A percentile compares a stretch with the other conserved stretches of the same genome.
These are phyloP conservation scores for Zygoascus sp. DNA, from an alignment of 1,139 yeast genomes.

Conservation along the genomic window DNA sequence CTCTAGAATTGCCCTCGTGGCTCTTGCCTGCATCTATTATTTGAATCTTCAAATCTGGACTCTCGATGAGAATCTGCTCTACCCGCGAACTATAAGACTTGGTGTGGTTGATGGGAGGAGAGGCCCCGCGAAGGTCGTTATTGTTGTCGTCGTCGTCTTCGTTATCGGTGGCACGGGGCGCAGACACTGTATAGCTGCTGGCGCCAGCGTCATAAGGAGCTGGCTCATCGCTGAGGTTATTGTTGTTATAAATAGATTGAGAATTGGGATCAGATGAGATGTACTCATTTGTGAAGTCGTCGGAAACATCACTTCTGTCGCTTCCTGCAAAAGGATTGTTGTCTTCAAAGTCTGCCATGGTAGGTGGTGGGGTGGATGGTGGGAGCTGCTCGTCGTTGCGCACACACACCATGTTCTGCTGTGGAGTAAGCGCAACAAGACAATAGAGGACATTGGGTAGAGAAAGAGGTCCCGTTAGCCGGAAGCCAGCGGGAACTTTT, in stretches of 20 bases:
- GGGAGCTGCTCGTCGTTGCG: no score
- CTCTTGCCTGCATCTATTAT: constrained; percentile 77
- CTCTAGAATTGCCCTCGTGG: constrained; percentile 67
- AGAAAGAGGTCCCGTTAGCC: no score
- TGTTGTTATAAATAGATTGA: neutral
- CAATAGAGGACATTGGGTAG: no score
- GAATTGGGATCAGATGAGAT: neutral
- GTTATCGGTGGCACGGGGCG: constrained; percentile 3
- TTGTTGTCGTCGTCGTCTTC: neutral
- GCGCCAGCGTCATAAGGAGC: neutral
- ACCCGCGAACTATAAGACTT: constrained; percentile 34
- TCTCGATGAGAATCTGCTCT: constrained; percentile 35
- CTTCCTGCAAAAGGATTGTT: constrained; percentile 43
- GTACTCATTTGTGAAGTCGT: constrained; percentile 4
- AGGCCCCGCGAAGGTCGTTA: no score
- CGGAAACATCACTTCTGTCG: constrained; percentile 25
- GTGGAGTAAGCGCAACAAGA: no score
- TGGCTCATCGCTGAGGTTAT: neutral
- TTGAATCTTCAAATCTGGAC: constrained; percentile 41
- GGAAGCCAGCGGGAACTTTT: no score
- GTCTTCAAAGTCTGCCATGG: constrained; percentile 41
- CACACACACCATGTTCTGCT: no score
- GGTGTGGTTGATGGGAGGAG: constrained; percentile 10
- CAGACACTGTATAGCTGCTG: neutral
- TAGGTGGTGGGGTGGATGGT: neutral